These are phyloP conservation scores for Gyromitra esculenta DNA, from an alignment of 2,329 filamentous ascomycete genomes.

Conservation along the genomic window DNA sequence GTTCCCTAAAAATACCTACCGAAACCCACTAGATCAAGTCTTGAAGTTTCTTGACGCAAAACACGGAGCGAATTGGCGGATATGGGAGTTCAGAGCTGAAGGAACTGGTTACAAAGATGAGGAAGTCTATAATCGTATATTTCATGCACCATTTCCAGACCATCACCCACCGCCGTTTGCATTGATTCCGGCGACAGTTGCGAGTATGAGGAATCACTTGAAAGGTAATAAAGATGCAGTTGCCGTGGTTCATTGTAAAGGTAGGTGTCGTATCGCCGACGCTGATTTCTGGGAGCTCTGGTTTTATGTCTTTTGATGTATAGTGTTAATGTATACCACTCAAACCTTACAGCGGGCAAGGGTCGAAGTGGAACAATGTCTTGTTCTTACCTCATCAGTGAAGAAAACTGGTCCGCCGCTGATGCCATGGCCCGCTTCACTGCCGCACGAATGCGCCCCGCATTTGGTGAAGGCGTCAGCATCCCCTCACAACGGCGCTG, in stretches of 20 bases:
- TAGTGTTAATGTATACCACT: neutral
- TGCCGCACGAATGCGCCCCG: slow-evolving; percentile 84
- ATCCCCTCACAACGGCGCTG: slow-evolving; percentile 93
- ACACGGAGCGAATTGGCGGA: slow-evolving; percentile 85
- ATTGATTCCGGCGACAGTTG: slow-evolving; percentile 87
- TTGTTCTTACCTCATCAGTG: slow-evolving; percentile 88
- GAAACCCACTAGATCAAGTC: slow-evolving; percentile 87
- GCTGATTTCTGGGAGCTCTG: neutral
- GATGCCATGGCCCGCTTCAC: slow-evolving; percentile 77
- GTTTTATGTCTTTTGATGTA: neutral
- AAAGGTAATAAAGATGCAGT: slow-evolving; percentile 69
- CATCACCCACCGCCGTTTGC: slow-evolving; percentile 95
- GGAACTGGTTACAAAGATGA: slow-evolving; percentile 94
- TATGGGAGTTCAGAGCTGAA: slow-evolving; percentile 98
- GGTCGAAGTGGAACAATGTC: slow-evolving; percentile 88
- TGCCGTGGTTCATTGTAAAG: slow-evolving; percentile 66
- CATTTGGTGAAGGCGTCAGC: slow-evolving; percentile 87
- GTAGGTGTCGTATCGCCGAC: neutral
- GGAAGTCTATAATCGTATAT: slow-evolving; percentile 83
- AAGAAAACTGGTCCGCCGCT: slow-evolving; percentile 75
- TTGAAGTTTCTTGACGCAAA: slow-evolving; percentile 87
- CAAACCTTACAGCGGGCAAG: slow-evolving; percentile 73
- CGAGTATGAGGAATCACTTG: slow-evolving; percentile 90
- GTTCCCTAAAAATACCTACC: slow-evolving; percentile 90
- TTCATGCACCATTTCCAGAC: slow-evolving; percentile 95